phyloP scores from a whole-genome alignment of 2,329 filamentous ascomycete species.

The Drechslera avenae region DNA sequence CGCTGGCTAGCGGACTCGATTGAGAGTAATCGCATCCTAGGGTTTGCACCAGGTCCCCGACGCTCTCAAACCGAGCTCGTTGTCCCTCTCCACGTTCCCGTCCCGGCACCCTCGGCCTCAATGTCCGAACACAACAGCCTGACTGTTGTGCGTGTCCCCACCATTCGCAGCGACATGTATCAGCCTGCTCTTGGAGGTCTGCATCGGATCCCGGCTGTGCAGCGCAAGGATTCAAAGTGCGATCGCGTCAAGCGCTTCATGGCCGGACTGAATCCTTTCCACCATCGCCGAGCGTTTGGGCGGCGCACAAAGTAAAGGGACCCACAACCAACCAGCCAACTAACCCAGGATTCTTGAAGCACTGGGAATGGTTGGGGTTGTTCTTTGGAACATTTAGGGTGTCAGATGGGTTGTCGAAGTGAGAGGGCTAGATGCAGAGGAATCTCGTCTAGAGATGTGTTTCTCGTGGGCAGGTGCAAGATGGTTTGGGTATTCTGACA shows the following conservation, averaged over 20 bases:
- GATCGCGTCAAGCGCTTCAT: constrained; percentile 7
- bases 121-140: neutral
- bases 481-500: no score
- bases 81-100: neutral
- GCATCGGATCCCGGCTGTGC: neutral
- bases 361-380: no score
- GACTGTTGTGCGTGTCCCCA: neutral
- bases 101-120: neutral
- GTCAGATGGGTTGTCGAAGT: no score
- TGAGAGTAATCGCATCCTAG: no score
- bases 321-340: no score
- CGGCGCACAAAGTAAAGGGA: neutral
- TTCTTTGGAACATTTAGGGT: no score
- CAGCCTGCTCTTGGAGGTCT: constrained; percentile 14
- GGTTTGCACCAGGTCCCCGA: no score
- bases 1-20: no score
- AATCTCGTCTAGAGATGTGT: no score
- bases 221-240: constrained; percentile 4
- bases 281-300: neutral
- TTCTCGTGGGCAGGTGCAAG: no score
- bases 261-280: constrained; percentile 1
- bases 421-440: no score
- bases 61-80: neutral
- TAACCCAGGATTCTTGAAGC: no score
- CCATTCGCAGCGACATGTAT: constrained; percentile 11